Conservation (phyloP, 345 rosid species). For the Pugionium cornutum region DNA sequence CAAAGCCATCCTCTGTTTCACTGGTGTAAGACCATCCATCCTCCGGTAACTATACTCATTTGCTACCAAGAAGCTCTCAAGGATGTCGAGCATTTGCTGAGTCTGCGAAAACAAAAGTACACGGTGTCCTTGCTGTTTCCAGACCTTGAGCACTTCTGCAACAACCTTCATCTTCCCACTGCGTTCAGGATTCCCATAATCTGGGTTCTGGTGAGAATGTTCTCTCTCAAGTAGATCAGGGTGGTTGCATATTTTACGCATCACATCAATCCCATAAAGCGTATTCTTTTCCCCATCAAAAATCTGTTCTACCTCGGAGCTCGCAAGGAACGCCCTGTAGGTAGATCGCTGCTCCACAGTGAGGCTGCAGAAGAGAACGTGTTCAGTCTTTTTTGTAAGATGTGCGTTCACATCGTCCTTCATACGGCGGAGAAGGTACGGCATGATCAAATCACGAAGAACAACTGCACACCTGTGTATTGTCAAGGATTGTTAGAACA, state of each 20-base stretch:
- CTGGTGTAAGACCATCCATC: conserved; percentile 93
- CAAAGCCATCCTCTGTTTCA: conserved; percentile 93
- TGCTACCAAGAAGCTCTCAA: conserved; percentile 72
- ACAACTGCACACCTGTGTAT: conserved; percentile 91
- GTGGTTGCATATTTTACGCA: conserved; percentile 99
- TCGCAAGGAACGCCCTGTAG: conserved; percentile 95
- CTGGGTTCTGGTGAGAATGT: conserved; percentile 69
- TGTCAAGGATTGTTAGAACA: conserved; percentile 22
- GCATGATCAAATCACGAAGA: conserved; percentile 95
- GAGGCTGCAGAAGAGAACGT: conserved; percentile 97
- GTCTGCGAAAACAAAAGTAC: conserved; percentile 94
- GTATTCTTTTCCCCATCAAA: conserved; percentile 78
- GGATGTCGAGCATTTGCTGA: conserved; percentile 96
- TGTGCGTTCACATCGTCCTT: conserved; percentile 86
- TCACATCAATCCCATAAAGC: conserved; percentile 92
- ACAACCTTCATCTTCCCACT: conserved; percentile 96
- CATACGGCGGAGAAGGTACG: conserved; percentile 97
- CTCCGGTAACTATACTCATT: conserved; percentile 73
- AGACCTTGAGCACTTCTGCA: conserved; percentile 77
- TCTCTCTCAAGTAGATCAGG: conserved; percentile 98
- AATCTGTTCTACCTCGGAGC: conserved; percentile 93
- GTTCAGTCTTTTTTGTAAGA: conserved; percentile 88
- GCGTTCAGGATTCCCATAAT: conserved; percentile 89
- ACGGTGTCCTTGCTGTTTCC: conserved; percentile 90
- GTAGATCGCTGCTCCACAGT: conserved; percentile 79